Base-by-base conservation (phyloP, 2,329 filamentous ascomycete genomes). In the Ceratocystis variospora region DNA sequence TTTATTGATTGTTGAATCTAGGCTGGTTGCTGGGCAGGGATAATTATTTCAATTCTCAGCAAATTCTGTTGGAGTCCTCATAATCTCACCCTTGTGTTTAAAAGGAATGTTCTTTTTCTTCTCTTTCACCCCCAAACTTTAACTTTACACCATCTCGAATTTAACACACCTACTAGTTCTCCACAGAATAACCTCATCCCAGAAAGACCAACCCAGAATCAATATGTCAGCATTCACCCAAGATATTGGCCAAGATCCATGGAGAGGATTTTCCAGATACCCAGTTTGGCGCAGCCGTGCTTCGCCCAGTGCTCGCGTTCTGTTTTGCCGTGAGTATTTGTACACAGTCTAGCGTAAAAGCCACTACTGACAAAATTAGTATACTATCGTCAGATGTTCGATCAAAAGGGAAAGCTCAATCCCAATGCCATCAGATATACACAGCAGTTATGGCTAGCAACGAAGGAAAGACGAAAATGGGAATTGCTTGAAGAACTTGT, bases 341-440 rank as follows among this genome's bases (percentile, higher is more conserved):
- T 2, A 37, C 17, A 22, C 17, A 19, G 17, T 59, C 25, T 5
- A 8, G 15, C 28, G 28, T 28, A 22, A 28, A 17, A 59, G 5
- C 15, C 10, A 5, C 50, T 10, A 5, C 41, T 48, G 15, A 48
- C 44, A 12, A 25, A 62, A 28, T 45, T 31, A 63, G 61, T 64
- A 17, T 64, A 57, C 31, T 64, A 64, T 31, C 28, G 62, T 37
- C 46, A 55, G 19, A 57, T 55, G 6, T 64, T 64, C 31, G 62
- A 64, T 31, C 28, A 55, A 10, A 48, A 48, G 25, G 46, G 31
- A 19, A 55, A 41, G 12, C 19, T 64, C 28, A 57, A 31, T n/a
- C 46, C 28, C 48, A 48, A 64, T 19, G 46, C 48, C 19, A 55
- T 64, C 19, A 10, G 46, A 25, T 55, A 37, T 15, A 46, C 31